A percentile compares a stretch with the other conserved stretches of the same genome.
phyloP scores from a whole-genome alignment of 2,329 filamentous ascomycete genomes.

The Beauveria caledonica region DNA sequence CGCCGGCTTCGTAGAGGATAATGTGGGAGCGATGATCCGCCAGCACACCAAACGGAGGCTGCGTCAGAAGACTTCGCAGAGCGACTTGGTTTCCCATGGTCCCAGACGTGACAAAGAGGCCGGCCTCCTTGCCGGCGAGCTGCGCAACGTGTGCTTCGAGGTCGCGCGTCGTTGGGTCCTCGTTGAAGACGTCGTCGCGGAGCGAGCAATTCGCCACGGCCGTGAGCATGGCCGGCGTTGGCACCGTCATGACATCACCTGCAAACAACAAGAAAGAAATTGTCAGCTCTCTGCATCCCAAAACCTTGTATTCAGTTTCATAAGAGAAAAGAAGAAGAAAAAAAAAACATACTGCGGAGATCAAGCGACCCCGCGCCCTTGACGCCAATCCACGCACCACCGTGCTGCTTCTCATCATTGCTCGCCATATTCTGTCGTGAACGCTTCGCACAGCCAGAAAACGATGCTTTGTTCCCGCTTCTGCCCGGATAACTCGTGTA shows the following conservation, averaged over 20 bases:
- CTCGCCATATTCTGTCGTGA: not conserved
- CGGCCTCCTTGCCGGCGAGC: conserved; percentile 67
- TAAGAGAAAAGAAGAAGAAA: not conserved
- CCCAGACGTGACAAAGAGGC: conserved; percentile 75
- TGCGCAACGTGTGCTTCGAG: conserved; percentile 68
- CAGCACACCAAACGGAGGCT: conserved; percentile 73
- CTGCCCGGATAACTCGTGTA: not conserved
- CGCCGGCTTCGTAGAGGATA: conserved; percentile 56
- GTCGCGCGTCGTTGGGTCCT: conserved; percentile 69
- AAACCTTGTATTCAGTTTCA: too few species aligned
- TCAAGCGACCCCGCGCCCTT: conserved; percentile 31
- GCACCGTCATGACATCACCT: conserved; percentile 58
- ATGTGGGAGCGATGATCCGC: conserved; percentile 77
- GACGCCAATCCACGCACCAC: conserved; percentile 28
- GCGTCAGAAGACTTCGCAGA: conserved; percentile 65
- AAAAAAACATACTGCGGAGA: conserved; percentile 28
- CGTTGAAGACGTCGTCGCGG: conserved; percentile 74
- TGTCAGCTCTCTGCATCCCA: not conserved
- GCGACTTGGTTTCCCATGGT: conserved; percentile 93
- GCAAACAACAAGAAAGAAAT: not conserved
- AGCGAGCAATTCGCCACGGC: conserved; percentile 69
- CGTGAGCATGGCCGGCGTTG: conserved; percentile 71
- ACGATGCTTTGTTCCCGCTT: not conserved
- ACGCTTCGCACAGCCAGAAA: not conserved
- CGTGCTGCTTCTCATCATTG: not conserved